Evolutionary conservation across 495 filamentous ascomycete species (phyloP).

Genomic region (Pyrenula aspistea): DNA sequence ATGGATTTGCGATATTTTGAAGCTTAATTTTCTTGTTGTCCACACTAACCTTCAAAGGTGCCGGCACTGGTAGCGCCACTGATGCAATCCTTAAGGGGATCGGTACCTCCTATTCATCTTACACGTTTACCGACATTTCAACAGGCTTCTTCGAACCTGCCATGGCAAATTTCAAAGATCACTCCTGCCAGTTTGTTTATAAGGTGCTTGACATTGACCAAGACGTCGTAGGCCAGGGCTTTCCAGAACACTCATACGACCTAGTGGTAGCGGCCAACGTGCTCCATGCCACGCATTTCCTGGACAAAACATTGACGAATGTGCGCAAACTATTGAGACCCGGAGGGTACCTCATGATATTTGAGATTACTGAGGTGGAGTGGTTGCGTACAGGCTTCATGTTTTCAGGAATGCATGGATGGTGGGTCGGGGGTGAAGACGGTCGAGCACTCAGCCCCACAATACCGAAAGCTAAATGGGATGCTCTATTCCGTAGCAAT

Average conservation of each 20-base stretch:
- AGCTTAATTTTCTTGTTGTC: neutral
- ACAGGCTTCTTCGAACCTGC: conserved; percentile 26
- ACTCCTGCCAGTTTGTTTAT: conserved; percentile 28
- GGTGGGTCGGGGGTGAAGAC: conserved; percentile 28
- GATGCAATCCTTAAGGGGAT: conserved; percentile 10
- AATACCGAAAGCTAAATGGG: conserved; percentile 16
- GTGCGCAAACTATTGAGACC: conserved; percentile 22
- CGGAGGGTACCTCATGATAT: conserved; percentile 26
- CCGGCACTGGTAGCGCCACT: conserved; percentile 27
- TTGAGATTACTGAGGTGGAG: conserved; percentile 25
- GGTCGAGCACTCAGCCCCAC: conserved; percentile 5
- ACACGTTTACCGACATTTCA: conserved; percentile 36
- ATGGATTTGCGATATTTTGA: neutral
- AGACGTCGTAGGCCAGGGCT: conserved; percentile 24
- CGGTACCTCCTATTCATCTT: conserved; percentile 11
- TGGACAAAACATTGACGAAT: conserved; percentile 15
- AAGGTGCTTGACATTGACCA: conserved; percentile 28
- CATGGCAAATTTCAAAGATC: conserved; percentile 8
- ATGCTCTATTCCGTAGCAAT: conserved; percentile 12
- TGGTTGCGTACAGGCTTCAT: conserved; percentile 10
- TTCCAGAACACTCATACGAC: conserved; percentile 24
- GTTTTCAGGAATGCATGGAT: conserved; percentile 20
- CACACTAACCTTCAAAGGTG: too few species aligned
- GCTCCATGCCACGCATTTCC: conserved; percentile 34
- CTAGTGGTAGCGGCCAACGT: conserved; percentile 35